Evolutionary conservation across 805 yeast genomes (phyloP), one percentile per base, ranked within the genome.

Genomic region (Candida qinlingensis): DNA sequence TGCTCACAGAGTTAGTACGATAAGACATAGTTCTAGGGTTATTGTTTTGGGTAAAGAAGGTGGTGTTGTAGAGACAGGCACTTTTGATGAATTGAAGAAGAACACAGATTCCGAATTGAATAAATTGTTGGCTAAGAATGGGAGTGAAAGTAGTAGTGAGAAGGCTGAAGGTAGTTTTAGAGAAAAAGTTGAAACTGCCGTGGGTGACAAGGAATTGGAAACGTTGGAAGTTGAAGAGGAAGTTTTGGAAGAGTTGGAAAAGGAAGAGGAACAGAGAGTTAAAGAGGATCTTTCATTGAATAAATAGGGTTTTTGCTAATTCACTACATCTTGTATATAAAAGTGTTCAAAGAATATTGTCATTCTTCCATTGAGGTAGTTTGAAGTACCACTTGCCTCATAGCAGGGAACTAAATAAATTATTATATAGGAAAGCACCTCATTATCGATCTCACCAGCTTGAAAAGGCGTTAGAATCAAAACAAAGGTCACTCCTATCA

Each of bases 1-100:
- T 58, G 97, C 97, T 1, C 98, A 92, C 64, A 74, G 97, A 58
- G 74, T 91, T 46, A 83, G 94, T 11, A 92, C 98, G 0, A 92
- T 92, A 51, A 80, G 81, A 57, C 80, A 89, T 67, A 84, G 95
- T 57, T 83, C 88, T 37, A 74, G 88, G 54, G 83, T 91, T 10
- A 76, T 92, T 45, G 97, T 92, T 3, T 70, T 92, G 43, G 86
- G 83, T 19, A 73, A 76, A 34, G 79, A 83, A 36, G 95, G 96
- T 4, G 74, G 72, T 42, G 91, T 88, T 45, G 86, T 80, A 8
- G 96, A 86, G 63, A 77, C 81, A 39, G 94, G 91, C 12, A 52
- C 70, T 8, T 87, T 80, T 61, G 69, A 68, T 8, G 76, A 71
- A 28, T 71, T 87, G 49, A 73, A 75, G 46, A 61, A 66, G 6